Evolutionary conservation across 345 rosid species (phyloP).

Genomic region (Sisymbrium altissimum): DNA sequence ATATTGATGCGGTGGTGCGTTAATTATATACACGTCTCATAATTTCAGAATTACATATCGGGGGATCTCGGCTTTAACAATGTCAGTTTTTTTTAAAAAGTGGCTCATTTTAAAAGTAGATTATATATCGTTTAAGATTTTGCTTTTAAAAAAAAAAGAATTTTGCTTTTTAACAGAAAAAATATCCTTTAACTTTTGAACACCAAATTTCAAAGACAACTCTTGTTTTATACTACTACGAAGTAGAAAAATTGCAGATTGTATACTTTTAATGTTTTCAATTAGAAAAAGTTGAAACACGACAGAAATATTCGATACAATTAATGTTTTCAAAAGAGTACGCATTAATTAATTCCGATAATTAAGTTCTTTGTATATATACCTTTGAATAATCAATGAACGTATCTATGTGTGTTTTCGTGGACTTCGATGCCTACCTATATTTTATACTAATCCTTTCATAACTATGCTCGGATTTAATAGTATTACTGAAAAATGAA

Average conservation of each 20-base stretch:
- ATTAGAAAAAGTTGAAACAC: too few species aligned
- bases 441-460: not conserved
- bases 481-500: not conserved
- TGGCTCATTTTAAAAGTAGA: too few species aligned
- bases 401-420: not conserved
- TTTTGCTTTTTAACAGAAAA: not conserved
- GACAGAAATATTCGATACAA: not conserved
- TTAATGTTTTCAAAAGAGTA: not conserved
- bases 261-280: too few species aligned
- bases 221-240: not conserved
- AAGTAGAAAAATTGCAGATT: not conserved
- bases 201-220: not conserved
- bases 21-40: not conserved
- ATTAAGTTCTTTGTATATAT: not conserved
- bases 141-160: too few species aligned
- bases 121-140: not conserved
- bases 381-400: not conserved
- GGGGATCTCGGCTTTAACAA: not conserved
- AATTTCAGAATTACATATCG: not conserved
- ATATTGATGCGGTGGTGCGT: not conserved
- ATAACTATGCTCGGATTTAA: not conserved
- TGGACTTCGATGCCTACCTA: not conserved
- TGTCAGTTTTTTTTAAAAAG: not conserved
- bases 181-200: not conserved
- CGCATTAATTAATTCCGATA: not conserved